phyloP scores from a whole-genome alignment of 257 asterid genomes.

The Solanum verrucosum region DNA sequence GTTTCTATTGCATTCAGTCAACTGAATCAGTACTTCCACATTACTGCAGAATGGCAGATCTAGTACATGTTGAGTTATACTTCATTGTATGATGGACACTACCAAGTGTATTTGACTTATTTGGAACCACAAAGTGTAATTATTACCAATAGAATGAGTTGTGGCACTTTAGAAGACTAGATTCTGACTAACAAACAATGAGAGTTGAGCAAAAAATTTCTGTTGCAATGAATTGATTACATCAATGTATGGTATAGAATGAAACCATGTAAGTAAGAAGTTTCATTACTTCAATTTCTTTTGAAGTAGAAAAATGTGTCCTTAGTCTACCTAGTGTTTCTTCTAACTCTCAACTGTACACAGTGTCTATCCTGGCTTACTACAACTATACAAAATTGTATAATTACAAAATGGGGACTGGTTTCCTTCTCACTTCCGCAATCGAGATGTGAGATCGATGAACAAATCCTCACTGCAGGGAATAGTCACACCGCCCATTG shows the following conservation, averaged over 20 bases:
- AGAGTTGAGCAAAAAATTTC: background rate
- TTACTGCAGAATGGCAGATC: background rate
- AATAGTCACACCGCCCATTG: background rate
- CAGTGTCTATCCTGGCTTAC: background rate
- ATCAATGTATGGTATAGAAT: background rate
- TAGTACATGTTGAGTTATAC: background rate
- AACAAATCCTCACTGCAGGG: background rate
- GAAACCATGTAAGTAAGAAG: background rate
- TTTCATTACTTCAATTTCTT: background rate
- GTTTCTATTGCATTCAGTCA: background rate
- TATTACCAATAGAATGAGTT: background rate
- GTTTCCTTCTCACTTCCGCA: background rate
- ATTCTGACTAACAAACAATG: background rate
- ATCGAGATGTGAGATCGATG: slow-evolving; percentile 1
- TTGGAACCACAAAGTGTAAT: background rate
- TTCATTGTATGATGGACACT: background rate
- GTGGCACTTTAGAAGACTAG: background rate
- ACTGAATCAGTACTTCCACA: too few species aligned
- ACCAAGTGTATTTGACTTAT: background rate
- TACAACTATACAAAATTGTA: background rate
- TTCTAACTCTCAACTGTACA: background rate
- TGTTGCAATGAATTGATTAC: background rate
- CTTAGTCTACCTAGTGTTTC: background rate
- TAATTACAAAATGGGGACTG: background rate
- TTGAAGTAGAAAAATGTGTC: background rate